These are phyloP conservation scores for Pythium sp. DNA, from an alignment of 352 stramenopile genomes.

Conservation along the genomic window DNA sequence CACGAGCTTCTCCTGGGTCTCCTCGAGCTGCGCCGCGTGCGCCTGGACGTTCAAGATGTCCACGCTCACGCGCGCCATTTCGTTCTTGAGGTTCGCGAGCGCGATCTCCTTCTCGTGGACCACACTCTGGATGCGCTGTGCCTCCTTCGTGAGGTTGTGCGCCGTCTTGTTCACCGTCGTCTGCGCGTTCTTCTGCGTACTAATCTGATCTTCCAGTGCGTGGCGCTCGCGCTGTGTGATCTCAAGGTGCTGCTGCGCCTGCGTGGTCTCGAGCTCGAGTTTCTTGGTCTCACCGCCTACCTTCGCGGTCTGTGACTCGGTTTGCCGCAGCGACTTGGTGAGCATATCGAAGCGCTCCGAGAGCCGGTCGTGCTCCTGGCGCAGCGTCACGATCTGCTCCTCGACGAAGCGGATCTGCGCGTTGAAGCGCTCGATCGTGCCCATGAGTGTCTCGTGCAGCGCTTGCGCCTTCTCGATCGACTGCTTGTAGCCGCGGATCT, in stretches of 20 bases:
- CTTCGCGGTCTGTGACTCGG: conserved; percentile 76
- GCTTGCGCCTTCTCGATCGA: conserved; percentile 82
- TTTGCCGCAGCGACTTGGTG: conserved; percentile 85
- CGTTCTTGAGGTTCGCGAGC: conserved; percentile 86
- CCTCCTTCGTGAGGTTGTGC: conserved; percentile 88
- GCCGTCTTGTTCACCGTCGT: conserved; percentile 90
- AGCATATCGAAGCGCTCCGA: conserved; percentile 85
- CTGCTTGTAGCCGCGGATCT: conserved; percentile 87
- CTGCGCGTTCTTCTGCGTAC: conserved; percentile 78
- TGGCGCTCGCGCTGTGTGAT: conserved; percentile 88
- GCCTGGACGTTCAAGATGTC: conserved; percentile 92
- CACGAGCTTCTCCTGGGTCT: conserved; percentile 77
- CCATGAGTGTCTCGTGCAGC: conserved; percentile 82
- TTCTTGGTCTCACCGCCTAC: conserved; percentile 59
- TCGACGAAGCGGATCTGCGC: conserved; percentile 72
- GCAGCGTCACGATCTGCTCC: conserved; percentile 53
- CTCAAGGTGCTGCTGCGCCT: conserved; percentile 74
- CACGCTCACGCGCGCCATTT: conserved; percentile 90
- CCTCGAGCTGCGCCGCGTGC: conserved; percentile 84
- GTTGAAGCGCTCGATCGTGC: conserved; percentile 85
- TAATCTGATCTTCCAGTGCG: conserved; percentile 84
- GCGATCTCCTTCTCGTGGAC: conserved; percentile 91
- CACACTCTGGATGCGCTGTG: conserved; percentile 56
- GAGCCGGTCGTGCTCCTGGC: conserved; percentile 70
- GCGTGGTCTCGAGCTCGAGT: conserved; percentile 65